Percentiles rank a stretch among this genome's conserved stretches.
Evolutionary conservation across 2,329 filamentous ascomycete species (phyloP).

Genomic region (Talaromyces amestolkiae): DNA sequence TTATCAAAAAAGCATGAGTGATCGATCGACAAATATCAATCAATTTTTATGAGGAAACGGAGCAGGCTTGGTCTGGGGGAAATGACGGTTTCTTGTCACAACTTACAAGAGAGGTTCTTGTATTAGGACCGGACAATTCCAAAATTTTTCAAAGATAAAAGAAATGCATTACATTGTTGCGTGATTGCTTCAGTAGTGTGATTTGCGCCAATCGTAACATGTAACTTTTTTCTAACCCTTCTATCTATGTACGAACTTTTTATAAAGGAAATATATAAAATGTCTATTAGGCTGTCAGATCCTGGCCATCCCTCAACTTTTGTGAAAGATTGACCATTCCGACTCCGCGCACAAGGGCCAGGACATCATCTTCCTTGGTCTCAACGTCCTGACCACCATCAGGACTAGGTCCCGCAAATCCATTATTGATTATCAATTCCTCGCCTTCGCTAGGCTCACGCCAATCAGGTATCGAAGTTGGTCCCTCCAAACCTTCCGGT

Average conservation of each 20-base stretch:
- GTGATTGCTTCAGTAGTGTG: not conserved
- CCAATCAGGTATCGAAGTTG: constrained; percentile 60
- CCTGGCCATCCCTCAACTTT: constrained; percentile 16
- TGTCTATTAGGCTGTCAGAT: not conserved
- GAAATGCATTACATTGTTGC: constrained; percentile 1
- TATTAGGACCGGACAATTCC: not conserved
- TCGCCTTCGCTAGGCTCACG: constrained; percentile 37
- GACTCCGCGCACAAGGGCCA: constrained; percentile 36
- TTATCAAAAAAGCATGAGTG: constrained; percentile 15
- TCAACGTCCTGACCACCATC: constrained; percentile 21
- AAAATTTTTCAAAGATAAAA: constrained; percentile 2
- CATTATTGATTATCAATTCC: constrained; percentile 40
- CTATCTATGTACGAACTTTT: not conserved
- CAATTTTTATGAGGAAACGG: constrained; percentile 12
- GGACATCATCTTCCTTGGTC: constrained; percentile 22
- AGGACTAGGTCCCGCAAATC: constrained; percentile 28
- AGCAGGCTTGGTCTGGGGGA: constrained; percentile 1
- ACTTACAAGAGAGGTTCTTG: not conserved
- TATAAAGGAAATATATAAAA: not conserved
- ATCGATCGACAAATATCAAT: constrained; percentile 15
- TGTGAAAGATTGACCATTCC: constrained; percentile 35
- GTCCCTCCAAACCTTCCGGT: constrained; percentile 68
- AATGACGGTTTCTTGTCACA: not conserved
- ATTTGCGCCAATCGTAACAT: not conserved
- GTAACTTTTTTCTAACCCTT: not conserved